Base-by-base conservation (phyloP, 371 early-diverging fungal species). In the Mucor ambiguus region DNA sequence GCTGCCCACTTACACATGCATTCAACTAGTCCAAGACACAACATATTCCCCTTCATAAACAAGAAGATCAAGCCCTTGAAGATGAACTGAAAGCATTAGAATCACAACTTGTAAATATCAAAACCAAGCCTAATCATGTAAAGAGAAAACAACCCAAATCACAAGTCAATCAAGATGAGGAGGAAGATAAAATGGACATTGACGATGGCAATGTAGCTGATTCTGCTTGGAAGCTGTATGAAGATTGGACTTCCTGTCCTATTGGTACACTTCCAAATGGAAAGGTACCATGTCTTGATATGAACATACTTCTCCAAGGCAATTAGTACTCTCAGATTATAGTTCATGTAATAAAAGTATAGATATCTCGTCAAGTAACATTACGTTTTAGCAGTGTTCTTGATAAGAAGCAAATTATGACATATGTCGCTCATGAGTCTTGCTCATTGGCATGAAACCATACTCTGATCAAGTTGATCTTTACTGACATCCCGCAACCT, bases 231-330 rank as follows among this genome's bases (percentile, higher is more conserved):
- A 57, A 57, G 4, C 12, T 77, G 20, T 76, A 66, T 61, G 61
- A 68, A 26, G 60, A 71, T 7, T 82, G 82, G 82, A 67, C 61
- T 6, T 43, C 67, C 9, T 79, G 75, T 64, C 78, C 82, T 24
- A 70, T 82, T 26, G 82, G 82, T 29, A 74, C 76, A 9, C 66
- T 82, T 11, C 82, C 82, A 4, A 73, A 74, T 60, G 78, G 79
- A n/a, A 67, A 62, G 12, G 56, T 82, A 9, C 79, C 82, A 11
- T 64, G 56, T 55, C 56, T 82, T 10, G 79, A 82, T 60, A 66
- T 81, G 58, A 18, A 28, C 28, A 14, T 52, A 16, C 52, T 52
- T 26, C 28, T 52, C 4, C 52, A 52, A 49, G 24, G 26, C 49
- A 49, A 26, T 26, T 49, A 26, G 12, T 41, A 1, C 14, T 41